These are phyloP conservation scores for Themeda triandra DNA, from an alignment of 176 grass and related monocot species.

Conservation along the genomic window DNA sequence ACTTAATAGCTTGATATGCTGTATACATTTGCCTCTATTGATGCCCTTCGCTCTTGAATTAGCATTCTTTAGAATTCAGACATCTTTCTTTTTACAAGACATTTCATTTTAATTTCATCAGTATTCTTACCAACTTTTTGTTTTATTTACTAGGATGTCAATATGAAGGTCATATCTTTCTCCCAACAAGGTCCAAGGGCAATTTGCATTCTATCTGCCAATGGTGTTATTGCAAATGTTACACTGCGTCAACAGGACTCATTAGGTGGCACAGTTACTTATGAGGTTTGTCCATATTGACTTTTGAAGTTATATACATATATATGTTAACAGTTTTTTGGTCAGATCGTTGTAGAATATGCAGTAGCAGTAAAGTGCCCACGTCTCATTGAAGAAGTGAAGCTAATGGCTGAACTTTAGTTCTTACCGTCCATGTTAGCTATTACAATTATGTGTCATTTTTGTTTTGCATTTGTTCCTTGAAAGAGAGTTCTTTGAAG, in stretches of 20 bases:
- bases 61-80: background rate
- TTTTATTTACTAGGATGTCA: constrained; percentile 60
- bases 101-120: background rate
- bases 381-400: background rate
- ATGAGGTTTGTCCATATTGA: constrained; percentile 47
- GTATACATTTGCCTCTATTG: background rate
- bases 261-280: constrained; percentile 74
- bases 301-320: background rate
- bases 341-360: background rate
- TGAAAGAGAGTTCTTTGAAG: background rate
- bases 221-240: constrained; percentile 80
- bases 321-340: background rate
- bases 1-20: background rate
- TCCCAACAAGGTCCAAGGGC: constrained; percentile 80
- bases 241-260: constrained; percentile 71
- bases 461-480: background rate
- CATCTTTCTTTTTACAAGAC: background rate
- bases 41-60: background rate
- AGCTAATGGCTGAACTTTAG: background rate
- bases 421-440: background rate
- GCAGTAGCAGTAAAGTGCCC: background rate
- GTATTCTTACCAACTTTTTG: background rate
- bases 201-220: constrained; percentile 81
- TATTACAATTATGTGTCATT: background rate
- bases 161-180: constrained; percentile 86